phyloP scores from a whole-genome alignment of 1,139 yeast genomes.

The Eremothecium cymbalariae region DNA sequence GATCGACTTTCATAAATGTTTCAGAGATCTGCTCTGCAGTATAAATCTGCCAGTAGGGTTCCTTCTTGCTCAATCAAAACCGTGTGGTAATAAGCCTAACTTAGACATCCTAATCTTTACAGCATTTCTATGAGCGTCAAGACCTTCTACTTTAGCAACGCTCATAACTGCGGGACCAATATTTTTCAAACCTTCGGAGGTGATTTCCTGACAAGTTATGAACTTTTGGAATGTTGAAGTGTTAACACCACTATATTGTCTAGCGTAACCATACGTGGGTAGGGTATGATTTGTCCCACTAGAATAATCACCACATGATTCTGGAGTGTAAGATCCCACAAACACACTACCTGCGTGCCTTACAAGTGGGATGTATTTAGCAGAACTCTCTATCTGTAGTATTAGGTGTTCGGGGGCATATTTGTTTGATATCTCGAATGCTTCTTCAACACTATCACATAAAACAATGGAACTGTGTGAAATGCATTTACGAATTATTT shows the following conservation, averaged over 20 bases:
- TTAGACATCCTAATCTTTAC: constrained; percentile 88
- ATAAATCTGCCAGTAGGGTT: no score
- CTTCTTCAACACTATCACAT: constrained; percentile 63
- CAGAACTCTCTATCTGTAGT: constrained; percentile 75
- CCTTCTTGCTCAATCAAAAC: constrained; percentile 22
- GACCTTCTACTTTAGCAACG: constrained; percentile 92
- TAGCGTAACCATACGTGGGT: constrained; percentile 97
- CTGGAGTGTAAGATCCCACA: constrained; percentile 94
- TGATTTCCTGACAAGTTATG: constrained; percentile 86
- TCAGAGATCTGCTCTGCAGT: no score
- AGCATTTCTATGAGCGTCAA: constrained; percentile 95
- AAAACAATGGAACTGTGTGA: constrained; percentile 78
- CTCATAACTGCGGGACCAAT: constrained; percentile 96
- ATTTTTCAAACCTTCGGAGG: constrained; percentile 71
- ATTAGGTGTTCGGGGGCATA: constrained; percentile 98
- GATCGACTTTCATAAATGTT: no score
- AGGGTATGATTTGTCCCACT: constrained; percentile 96
- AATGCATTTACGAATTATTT: constrained; percentile 84
- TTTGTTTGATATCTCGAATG: constrained; percentile 72
- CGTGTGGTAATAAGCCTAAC: constrained; percentile 41
- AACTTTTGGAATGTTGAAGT: constrained; percentile 93
- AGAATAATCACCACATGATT: constrained; percentile 96
- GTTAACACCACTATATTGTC: constrained; percentile 95
- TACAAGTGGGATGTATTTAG: constrained; percentile 58
- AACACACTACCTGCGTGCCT: constrained; percentile 94